Conservation (phyloP, 805 yeast genomes). For the Candida stauntonica region DNA sequence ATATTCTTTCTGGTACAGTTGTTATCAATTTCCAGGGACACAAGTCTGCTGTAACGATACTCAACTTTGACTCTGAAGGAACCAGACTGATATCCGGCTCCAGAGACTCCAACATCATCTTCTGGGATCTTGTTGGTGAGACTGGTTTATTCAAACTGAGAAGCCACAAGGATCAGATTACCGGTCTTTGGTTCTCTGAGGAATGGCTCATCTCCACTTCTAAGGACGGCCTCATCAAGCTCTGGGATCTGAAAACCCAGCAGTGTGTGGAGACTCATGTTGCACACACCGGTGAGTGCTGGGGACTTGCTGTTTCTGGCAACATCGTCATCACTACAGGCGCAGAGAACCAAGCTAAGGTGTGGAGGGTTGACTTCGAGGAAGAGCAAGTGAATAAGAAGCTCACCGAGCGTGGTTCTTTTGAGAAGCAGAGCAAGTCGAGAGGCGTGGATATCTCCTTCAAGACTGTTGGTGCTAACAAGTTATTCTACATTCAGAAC, state of each 20-base stretch:
- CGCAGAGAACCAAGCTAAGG: conserved; percentile 72
- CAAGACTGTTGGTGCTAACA: conserved; percentile 33
- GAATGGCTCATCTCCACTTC: conserved; percentile 74
- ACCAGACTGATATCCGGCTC: conserved; percentile 86
- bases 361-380: conserved; percentile 69
- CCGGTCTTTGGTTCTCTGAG: conserved; percentile 54
- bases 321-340: conserved; percentile 63
- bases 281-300: conserved; percentile 91
- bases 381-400: conserved; percentile 41
- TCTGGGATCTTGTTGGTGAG: conserved; percentile 96
- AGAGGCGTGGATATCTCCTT: conserved; percentile 62
- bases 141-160: conserved; percentile 80
- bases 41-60: conserved; percentile 64
- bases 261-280: conserved; percentile 93
- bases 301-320: conserved; percentile 61
- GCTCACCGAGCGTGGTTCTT: conserved; percentile 55
- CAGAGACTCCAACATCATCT: conserved; percentile 72
- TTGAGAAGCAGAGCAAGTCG: conserved; percentile 73
- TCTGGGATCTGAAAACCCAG: conserved; percentile 89
- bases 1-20: conserved; percentile 71
- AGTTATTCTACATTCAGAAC: conserved; percentile 65
- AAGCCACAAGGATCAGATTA: conserved; percentile 87
- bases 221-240: conserved; percentile 85
- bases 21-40: conserved; percentile 89
- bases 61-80: conserved; percentile 75